Conservation (phyloP, 768 basidiomycete genomes). For the Boletus rubroflammeus region DNA sequence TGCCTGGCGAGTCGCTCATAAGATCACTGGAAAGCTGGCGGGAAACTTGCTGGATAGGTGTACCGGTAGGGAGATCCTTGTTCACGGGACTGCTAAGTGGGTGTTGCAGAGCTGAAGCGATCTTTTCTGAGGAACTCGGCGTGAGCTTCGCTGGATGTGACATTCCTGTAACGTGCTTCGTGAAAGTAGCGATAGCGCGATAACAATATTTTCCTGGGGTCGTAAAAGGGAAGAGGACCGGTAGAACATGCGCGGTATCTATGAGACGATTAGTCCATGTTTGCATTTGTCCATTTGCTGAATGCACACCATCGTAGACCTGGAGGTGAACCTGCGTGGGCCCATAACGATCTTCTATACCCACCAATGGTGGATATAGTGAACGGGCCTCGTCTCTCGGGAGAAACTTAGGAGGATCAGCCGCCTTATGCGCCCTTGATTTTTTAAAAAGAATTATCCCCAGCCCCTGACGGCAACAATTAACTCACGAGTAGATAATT, state of each 20-base stretch:
- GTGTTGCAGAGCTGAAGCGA: background rate
- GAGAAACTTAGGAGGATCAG: constrained; percentile 69
- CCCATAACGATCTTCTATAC: constrained; percentile 48
- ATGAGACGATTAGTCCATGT: background rate
- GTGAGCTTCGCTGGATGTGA: constrained; percentile 8
- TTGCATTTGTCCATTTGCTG: constrained; percentile 20
- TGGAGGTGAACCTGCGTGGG: constrained; percentile 88
- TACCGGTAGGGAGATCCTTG: background rate
- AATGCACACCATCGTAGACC: constrained; percentile 72
- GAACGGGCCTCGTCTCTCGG: constrained; percentile 41
- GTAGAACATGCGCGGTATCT: constrained; percentile 74
- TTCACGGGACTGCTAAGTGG: constrained; percentile 1
- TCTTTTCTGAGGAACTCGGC: constrained; percentile 8
- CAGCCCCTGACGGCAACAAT: background rate
- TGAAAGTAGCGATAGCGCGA: constrained; percentile 71
- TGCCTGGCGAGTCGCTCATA: background rate
- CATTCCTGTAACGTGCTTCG: constrained; percentile 60
- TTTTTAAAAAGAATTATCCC: background rate
- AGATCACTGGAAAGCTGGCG: background rate
- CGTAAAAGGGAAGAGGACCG: constrained; percentile 71
- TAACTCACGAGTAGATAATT: constrained; percentile 74
- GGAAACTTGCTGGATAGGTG: background rate
- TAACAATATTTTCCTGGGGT: constrained; percentile 79
- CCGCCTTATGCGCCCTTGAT: constrained; percentile 86
- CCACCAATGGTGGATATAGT: constrained; percentile 55